Evolutionary conservation across 2,329 filamentous ascomycete species (phyloP), one percentile per base, ranked within the genome.

Genomic region (Colletotrichum echinochloae): DNA sequence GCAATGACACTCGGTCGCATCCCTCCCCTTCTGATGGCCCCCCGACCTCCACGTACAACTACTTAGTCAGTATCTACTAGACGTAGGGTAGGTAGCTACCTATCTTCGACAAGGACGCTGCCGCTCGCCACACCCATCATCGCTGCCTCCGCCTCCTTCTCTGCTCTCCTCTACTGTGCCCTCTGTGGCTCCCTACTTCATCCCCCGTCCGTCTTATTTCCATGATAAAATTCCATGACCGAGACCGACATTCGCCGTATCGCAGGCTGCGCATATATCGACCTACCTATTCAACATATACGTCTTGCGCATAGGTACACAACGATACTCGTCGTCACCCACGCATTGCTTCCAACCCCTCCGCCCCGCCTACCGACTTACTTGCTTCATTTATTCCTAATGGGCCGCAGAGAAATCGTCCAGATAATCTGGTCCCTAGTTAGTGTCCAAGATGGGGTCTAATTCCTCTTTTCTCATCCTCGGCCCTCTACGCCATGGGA

Each of bases 11-110:
- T 67, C 64, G 67, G 64, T 44, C 57, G 57, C 59, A 49, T 67
- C 30, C 57, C 64, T 59, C 52, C 62, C 46, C 46, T 48, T 61
- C 28, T 56, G 41, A 28, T 49, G 26, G n/a, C 46, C 48, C 66
- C 66, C 66, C 65, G 52, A 59, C 35, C 60, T 68, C 52, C 66
- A 69, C 55, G n/a, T n/a, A n/a, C n/a, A n/a, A n/a, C n/a, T n/a
- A n/a, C n/a, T n/a, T n/a, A n/a, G n/a, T n/a, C n/a, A n/a, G n/a
- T n/a, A n/a, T n/a, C n/a, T n/a, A n/a, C n/a, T n/a, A n/a, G n/a
- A n/a, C n/a, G n/a, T n/a, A n/a, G n/a, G n/a, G n/a, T n/a, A n/a
- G n/a, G n/a, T n/a, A n/a, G n/a, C n/a, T n/a, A n/a, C n/a, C n/a
- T n/a, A 16, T 55, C 52, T 56, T 56, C 3, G 33, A 39, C 56